Base-by-base conservation (phyloP, 2,329 filamentous ascomycete species). In the Venturia pyrina region DNA sequence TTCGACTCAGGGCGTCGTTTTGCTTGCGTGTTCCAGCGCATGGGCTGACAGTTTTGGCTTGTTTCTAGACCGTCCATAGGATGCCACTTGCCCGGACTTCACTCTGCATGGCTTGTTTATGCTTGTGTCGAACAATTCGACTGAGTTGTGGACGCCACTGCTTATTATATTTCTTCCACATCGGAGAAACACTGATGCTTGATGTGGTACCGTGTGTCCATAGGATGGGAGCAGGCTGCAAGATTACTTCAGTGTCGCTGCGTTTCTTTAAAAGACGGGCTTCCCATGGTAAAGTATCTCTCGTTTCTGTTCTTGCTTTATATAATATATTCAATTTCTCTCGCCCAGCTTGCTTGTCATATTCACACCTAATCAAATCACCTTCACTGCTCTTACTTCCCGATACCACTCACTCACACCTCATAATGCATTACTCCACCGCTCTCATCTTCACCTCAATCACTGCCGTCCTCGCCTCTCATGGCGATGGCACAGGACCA, bases 1-100 rank as follows among this genome's bases (percentile, higher is more conserved):
- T 21, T n/a, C 50, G 24, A 56, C 11, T 34, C 24, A 21, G 43
- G 4, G 13, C 50, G 50, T 34, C 50, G 50, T n/a, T 32, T 56
- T 56, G 50, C 50, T 56, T 56, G 50, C 50, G 50, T 56, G 50
- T 56, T 24, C 50, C 28, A 24, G 50, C 50, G 24, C 34, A 5
- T 56, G 50, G 50, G 50, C 50, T 56, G 50, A 56, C 50, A 56
- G 50, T 56, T 34, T 34, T 56, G 50, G 50, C 50, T 56, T 56
- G 50, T 56, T 56, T 56, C 50, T 13, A 56, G 28, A 8, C 28
- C 3, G 10, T 56, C 50, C 50, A 56, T 34, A 32, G 50, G 50
- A 34, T 34, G 28, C 11, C 24, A 34, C 11, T 56, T 34, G 24
- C 50, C 24, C n/a, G 10, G 50, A 34, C 24, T 56, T 56, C 24